Evolutionary conservation across 768 basidiomycete genomes (phyloP).

Genomic region (Lentinula guzmanii): DNA sequence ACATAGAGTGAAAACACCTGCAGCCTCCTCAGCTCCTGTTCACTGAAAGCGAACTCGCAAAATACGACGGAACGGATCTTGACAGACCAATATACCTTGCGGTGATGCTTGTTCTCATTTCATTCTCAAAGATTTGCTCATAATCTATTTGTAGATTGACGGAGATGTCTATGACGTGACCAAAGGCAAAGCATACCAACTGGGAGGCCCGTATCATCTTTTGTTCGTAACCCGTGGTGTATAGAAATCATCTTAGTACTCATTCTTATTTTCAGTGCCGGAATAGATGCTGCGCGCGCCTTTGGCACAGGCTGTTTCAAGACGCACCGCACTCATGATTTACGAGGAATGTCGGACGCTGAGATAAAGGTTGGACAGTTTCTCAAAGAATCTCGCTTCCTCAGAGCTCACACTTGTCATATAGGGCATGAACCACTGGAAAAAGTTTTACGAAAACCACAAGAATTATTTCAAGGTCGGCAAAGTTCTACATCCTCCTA

Average conservation of each 20-base stretch:
- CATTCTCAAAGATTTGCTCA: conserved; percentile 1
- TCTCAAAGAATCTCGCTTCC: background rate
- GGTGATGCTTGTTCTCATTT: conserved; percentile 36
- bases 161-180: conserved; percentile 92
- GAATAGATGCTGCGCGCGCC: conserved; percentile 84
- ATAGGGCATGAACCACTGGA: conserved; percentile 83
- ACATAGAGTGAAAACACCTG: background rate
- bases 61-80: conserved; percentile 65
- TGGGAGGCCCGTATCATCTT: conserved; percentile 78
- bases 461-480: conserved; percentile 78
- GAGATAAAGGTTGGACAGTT: conserved; percentile 58
- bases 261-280: conserved; percentile 44
- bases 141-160: conserved; percentile 56
- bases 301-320: conserved; percentile 94
- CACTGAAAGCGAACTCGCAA: conserved; percentile 61
- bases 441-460: conserved; percentile 79
- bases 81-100: conserved; percentile 78
- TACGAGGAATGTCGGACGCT: conserved; percentile 67
- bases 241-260: conserved; percentile 13
- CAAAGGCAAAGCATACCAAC: conserved; percentile 75
- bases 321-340: conserved; percentile 86
- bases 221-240: conserved; percentile 38
- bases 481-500: conserved; percentile 65
- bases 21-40: conserved; percentile 63
- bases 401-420: background rate